These are phyloP conservation scores for Penicillium frequentans DNA, from an alignment of 2,329 filamentous ascomycete species.

Conservation along the genomic window DNA sequence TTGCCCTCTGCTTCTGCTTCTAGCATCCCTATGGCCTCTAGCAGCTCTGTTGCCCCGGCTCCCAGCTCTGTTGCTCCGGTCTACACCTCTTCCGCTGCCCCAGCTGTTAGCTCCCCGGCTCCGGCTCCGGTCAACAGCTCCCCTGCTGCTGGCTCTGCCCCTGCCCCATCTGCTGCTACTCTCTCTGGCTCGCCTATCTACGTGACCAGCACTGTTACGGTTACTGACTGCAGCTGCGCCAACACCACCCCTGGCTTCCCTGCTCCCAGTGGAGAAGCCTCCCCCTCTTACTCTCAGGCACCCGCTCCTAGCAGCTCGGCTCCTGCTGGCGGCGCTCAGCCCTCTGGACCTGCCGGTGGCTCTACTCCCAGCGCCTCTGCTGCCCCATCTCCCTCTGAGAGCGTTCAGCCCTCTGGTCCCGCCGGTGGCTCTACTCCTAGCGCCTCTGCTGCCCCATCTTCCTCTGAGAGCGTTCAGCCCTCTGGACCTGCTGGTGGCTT, in stretches of 20 bases:
- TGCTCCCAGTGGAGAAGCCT: neutral
- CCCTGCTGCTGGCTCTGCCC: neutral
- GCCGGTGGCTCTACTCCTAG: neutral
- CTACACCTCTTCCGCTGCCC: constrained; percentile 5
- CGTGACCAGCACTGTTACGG: constrained; percentile 20
- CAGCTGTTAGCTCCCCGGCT: neutral
- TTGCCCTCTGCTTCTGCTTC: neutral
- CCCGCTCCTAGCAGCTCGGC: neutral
- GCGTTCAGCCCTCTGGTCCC: neutral
- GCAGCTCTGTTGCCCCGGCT: neutral
- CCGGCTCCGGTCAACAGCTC: neutral
- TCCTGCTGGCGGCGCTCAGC: neutral
- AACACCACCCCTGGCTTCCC: constrained; percentile 5
- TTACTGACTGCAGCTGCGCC: constrained; percentile 20
- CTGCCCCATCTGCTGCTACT: constrained; percentile 6
- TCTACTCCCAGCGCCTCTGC: constrained; percentile 1
- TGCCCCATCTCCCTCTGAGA: neutral
- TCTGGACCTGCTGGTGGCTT: constrained; percentile 3
- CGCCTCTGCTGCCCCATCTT: neutral
- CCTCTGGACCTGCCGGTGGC: constrained; percentile 1
- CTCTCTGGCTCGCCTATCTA: constrained; percentile 7
- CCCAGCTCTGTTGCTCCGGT: neutral
- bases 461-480: neutral
- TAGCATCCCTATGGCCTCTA: neutral
- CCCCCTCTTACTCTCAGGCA: neutral